phyloP scores from a whole-genome alignment of 1,284 basidiomycete genomes.

The Cutaneotrichosporon cyanovorans region DNA sequence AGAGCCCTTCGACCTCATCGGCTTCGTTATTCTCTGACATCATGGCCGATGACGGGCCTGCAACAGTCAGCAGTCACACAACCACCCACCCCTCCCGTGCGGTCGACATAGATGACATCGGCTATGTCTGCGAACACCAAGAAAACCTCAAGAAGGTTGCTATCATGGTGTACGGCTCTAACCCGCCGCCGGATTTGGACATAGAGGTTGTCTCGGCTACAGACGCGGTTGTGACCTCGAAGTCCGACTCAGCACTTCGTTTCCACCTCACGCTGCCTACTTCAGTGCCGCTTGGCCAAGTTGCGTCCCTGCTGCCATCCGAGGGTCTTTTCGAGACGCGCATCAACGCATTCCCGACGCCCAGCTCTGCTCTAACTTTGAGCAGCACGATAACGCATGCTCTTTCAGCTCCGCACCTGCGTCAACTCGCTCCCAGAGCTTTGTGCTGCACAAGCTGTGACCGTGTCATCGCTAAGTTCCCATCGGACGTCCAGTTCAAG shows the following conservation, averaged over 20 bases:
- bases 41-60: too few species aligned
- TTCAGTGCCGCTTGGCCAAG: constrained; percentile 55
- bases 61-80: too few species aligned
- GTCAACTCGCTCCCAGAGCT: constrained; percentile 28
- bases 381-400: constrained; percentile 30
- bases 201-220: constrained; percentile 46
- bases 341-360: constrained; percentile 46
- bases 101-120: constrained; percentile 8
- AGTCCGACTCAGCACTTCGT: constrained; percentile 54
- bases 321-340: constrained; percentile 61
- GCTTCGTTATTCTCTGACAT: too few species aligned
- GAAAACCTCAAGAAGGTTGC: constrained; percentile 69
- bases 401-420: constrained; percentile 31
- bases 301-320: constrained; percentile 52
- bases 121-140: constrained; percentile 73
- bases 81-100: not conserved
- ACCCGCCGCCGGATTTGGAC: constrained; percentile 20
- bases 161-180: constrained; percentile 51
- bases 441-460: constrained; percentile 45
- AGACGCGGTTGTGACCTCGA: constrained; percentile 56
- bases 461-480: constrained; percentile 65
- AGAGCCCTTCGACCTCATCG: too few species aligned
- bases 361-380: constrained; percentile 35
- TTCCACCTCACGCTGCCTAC: constrained; percentile 60
- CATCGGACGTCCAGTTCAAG: constrained; percentile 55